Evolutionary conservation across 345 rosid species (phyloP), one percentile per base, ranked within the genome.

Genomic region (Microcos paniculata): DNA sequence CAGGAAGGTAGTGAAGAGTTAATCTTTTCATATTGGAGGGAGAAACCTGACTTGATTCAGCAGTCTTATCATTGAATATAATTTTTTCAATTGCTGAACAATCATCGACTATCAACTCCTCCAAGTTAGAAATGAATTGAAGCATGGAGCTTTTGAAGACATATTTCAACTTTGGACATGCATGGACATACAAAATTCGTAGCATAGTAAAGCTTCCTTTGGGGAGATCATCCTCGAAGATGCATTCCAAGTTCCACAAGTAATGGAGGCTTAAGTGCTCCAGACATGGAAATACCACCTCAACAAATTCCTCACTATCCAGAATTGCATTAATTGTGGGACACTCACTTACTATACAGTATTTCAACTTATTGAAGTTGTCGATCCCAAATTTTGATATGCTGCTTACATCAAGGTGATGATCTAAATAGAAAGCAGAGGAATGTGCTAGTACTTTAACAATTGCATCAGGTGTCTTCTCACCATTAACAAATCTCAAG

Each of bases 1-100:
- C 58, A 2, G 72, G 72, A 49, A 69, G 72, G 72, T 49, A 69
- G 58, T 69, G 72, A 49, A 69, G 72, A 69, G 45, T 49, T 49
- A 69, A 6, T 51, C 59, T 69, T 30, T 69, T 49, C 43, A 49
- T 49, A 49, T 23, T 49, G 72, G 21, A 30, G 38, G 10, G 3
- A 10, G 59, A 19, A 11, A 69, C 18, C 43, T 19, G 59, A 49
- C 72, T 30, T 15, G 11, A 69, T 19, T 18, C 72, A 49, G 45
- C n/a, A 23, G 72, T 69, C 43, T 4, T 69, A 51, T 69, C 59
- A 49, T 49, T 40, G 2, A 30, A 5, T 30, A 69, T 30, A 33
- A 69, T 69, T 21, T 69, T 69, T 58, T 69, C 72, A 1, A 69
- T 49, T 11, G 59, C 43, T 49, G 72, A 16, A 31, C 72, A 69